Evolutionary conservation across 495 filamentous ascomycete genomes (phyloP).

Genomic region (Penicilliopsis zonata): DNA sequence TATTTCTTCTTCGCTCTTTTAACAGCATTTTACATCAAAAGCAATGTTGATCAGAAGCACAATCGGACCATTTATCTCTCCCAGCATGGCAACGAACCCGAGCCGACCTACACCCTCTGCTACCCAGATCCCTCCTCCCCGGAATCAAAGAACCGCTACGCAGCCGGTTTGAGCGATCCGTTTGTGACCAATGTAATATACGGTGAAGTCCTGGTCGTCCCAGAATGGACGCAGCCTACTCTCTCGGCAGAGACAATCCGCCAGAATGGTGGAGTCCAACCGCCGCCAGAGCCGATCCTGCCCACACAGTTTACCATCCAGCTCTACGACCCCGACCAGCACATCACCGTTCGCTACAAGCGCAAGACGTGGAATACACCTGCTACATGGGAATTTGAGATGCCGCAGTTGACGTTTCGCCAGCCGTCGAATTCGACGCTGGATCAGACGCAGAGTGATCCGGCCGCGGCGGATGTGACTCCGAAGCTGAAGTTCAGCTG

Average conservation of each 20-base stretch:
- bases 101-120: conserved; percentile 64
- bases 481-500: conserved; percentile 80
- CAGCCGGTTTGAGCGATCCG: conserved; percentile 71
- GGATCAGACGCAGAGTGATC: conserved; percentile 63
- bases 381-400: conserved; percentile 80
- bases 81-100: conserved; percentile 68
- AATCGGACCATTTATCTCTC: conserved; percentile 55
- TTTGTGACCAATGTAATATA: conserved; percentile 71
- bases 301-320: conserved; percentile 72
- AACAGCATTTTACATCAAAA: conserved; percentile 53
- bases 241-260: conserved; percentile 71
- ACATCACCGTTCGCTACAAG: conserved; percentile 56
- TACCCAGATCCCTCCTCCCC: conserved; percentile 59
- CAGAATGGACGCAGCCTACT: conserved; percentile 71
- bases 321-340: conserved; percentile 90
- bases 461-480: conserved; percentile 52
- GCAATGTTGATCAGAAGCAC: conserved; percentile 36
- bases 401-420: conserved; percentile 77
- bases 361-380: conserved; percentile 65
- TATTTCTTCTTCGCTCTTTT: not conserved
- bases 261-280: conserved; percentile 54
- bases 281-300: conserved; percentile 61
- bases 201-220: conserved; percentile 74
- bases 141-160: conserved; percentile 70
- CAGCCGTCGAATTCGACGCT: conserved; percentile 63